phyloP scores from a whole-genome alignment of 2,329 filamentous ascomycete genomes.

The Arthrobotrys iridis region DNA sequence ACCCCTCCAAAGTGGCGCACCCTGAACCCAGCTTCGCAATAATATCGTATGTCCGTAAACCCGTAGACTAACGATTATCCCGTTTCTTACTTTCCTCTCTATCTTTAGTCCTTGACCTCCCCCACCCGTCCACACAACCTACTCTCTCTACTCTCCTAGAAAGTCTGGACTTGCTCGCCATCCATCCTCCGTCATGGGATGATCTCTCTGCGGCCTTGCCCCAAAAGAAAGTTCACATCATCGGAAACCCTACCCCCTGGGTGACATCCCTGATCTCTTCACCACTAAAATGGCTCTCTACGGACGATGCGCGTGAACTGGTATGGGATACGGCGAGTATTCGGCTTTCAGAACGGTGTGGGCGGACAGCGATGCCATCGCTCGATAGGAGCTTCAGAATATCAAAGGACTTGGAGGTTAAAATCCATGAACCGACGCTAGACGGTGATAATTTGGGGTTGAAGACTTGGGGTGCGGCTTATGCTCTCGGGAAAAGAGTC shows the following conservation, averaged over 20 bases:
- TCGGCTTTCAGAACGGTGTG: conserved; percentile 85
- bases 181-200: conserved; percentile 74
- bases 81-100: not conserved
- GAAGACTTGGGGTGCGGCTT: conserved; percentile 96
- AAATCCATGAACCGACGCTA: conserved; percentile 84
- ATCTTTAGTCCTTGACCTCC: conserved; percentile 74
- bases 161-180: conserved; percentile 73
- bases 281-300: conserved; percentile 73
- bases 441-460: conserved; percentile 88
- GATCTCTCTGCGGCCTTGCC: conserved; percentile 63
- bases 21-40: not conserved
- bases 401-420: conserved; percentile 65
- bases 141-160: conserved; percentile 71
- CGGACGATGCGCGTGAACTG: conserved; percentile 72
- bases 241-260: conserved; percentile 70
- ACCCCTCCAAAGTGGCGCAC: not conserved
- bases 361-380: conserved; percentile 75
- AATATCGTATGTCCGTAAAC: conserved; percentile 6
- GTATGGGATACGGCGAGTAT: conserved; percentile 83
- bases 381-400: conserved; percentile 72
- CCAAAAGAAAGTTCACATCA: conserved; percentile 65
- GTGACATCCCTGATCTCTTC: conserved; percentile 75
- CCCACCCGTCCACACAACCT: conserved; percentile 83
- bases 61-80: conserved; percentile 14
- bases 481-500: conserved; percentile 80